Base-by-base conservation (phyloP, 257 asterid species). In the Galeopsis tetrahit region DNA sequence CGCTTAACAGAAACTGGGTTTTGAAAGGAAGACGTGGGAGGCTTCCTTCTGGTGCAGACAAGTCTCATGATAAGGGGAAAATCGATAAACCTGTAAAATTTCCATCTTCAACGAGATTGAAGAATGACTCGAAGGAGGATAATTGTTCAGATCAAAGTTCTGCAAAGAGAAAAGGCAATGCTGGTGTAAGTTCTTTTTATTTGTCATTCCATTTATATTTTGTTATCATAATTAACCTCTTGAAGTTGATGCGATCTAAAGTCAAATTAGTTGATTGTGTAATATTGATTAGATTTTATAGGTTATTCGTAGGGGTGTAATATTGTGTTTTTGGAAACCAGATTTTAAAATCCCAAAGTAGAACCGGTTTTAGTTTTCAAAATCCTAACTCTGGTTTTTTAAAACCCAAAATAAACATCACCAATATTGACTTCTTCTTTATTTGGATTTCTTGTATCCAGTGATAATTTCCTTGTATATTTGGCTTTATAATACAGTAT, bases 91-190 rank as follows among this genome's bases (percentile, higher is more conserved):
- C 79, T 68, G 76, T 77, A 65, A 86, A 86, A 69, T 61, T 81
- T 58, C 79, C 79, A 53, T 74, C 85, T 63, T 73, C 75, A 59
- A 53, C 81, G 53, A 81, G 78, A 68, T 63, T 81, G 39, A 78
- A 78, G 49, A 79, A 49, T 73, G 81, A 65, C 61, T 73, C 42
- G 74, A 84, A 73, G 77, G 83, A 71, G 44, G 88, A 82, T 69
- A 70, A 72, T 48, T 56, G 79, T 64, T 69, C 77, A 60, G 84
- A 52, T 67, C 86, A 74, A 55, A 74, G 32, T 70, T 65, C 85
- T 43, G 77, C 85, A 85, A 90, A 88, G 88, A 86, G 69, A 81
- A 90, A 88, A 83, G 97, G 97, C 83, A 82, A 87, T 74, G 97
- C 88, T 44, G 97, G 97, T 91, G 97, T 90, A 70, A 81, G 89